Base-by-base conservation (phyloP, 331 rosid species). In the Malus hybrid region DNA sequence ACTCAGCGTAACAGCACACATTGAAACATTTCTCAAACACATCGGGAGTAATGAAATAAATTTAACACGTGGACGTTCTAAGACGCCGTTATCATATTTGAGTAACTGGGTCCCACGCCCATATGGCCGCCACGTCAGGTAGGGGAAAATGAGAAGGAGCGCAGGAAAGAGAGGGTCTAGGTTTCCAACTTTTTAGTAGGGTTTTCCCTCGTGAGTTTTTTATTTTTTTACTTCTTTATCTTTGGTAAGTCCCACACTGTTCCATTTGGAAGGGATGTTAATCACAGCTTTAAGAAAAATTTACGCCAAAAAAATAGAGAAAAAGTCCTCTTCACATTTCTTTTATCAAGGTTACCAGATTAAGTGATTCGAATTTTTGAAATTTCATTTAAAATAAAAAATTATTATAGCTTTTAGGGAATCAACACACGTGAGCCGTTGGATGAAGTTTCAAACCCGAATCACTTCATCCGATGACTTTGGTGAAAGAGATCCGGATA, bases 21-120 rank as follows among this genome's bases (percentile, higher is more conserved):
- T 10, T 39, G 1, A 39, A 39, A 39, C 1, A 2, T 39, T 1
- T 39, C 11, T 36, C 44, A 1, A 8, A 18, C 70, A 30, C 75
- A 65, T 78, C 76, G 85, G 85, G 84, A 66, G 82, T 69, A 63
- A 67, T 30, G 73, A 50, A 12, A 39, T 24, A 53, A n/a, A 73
- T 65, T 48, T 79, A 67, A 75, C 83, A 83, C 82, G 82, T 86
- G 80, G 82, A 73, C 65, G 68, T 75, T 10, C 65, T 70, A 67
- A 55, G 71, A 52, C 36, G 80, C 77, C 29, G 26, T 63, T 77
- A 71, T 68, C 44, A 36, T 36, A 36, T 9, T 36, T 69, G 29
- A 8, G 24, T 7, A 3, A 1, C 14, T 9, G 58, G 82, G 82
- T 12, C 82, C 84, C 75, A 6, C 56, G 20, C 34, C 19, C 68